Evolutionary conservation across 371 early-diverging fungal genomes (phyloP).

Genomic region (Rhizomucor miehei): DNA sequence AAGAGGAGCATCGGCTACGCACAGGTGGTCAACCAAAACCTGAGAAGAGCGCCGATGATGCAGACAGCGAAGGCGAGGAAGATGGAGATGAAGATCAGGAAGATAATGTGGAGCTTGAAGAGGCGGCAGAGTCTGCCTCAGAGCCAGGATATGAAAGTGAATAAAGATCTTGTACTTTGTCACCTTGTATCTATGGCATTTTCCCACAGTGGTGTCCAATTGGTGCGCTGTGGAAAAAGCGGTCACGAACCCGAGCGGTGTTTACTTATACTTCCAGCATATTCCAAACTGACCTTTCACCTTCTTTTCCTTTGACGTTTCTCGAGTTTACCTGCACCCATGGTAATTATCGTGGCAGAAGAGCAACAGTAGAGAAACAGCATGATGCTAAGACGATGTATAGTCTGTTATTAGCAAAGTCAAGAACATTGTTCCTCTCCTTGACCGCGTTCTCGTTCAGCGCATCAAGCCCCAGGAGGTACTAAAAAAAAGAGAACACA

Average conservation of each 20-base stretch:
- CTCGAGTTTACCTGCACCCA: no score
- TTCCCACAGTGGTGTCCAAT: no score
- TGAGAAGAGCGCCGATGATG: slow-evolving; percentile 28
- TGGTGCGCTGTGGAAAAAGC: no score
- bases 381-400: neutral
- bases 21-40: slow-evolving; percentile 18
- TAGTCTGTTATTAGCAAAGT: slow-evolving; percentile 41
- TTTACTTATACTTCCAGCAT: no score
- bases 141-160: slow-evolving; percentile 17
- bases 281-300: no score
- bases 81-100: slow-evolving; percentile 36
- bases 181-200: no score
- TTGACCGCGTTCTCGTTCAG: slow-evolving; percentile 96
- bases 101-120: slow-evolving; percentile 23
- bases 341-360: no score
- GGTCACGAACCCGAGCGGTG: no score
- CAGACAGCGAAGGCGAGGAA: slow-evolving; percentile 34
- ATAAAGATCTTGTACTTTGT: no score
- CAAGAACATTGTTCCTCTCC: slow-evolving; percentile 87
- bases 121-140: slow-evolving; percentile 15
- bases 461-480: slow-evolving; percentile 94
- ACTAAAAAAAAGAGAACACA: slow-evolving; percentile 17
- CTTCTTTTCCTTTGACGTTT: no score
- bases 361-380: no score
- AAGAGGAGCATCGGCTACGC: slow-evolving; percentile 39